Percentiles rank a stretch among this genome's conserved stretches.
Conservation (phyloP, 2,329 filamentous ascomycete genomes). For the Lecanosticta acicola region DNA sequence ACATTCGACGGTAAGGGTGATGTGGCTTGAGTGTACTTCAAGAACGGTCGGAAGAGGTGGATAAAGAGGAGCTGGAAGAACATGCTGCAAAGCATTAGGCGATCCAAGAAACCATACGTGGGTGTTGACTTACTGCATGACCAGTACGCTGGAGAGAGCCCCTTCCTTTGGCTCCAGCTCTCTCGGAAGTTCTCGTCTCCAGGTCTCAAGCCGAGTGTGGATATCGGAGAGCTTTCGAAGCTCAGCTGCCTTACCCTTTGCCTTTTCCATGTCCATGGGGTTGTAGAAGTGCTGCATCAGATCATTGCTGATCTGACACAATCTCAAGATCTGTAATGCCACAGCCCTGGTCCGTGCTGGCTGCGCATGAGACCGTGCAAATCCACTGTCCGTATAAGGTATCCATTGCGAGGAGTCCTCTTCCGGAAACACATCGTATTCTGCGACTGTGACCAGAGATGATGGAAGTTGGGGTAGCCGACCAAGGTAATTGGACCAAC, state of each 20-base stretch:
- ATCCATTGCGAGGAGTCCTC: conserved; percentile 85
- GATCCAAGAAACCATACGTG: neutral
- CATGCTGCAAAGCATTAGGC: conserved; percentile 60
- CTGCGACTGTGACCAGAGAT: conserved; percentile 74
- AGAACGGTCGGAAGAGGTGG: conserved; percentile 88
- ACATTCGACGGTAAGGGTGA: conserved; percentile 83
- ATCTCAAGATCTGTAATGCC: conserved; percentile 70
- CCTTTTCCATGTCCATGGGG: conserved; percentile 58
- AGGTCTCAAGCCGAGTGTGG: conserved; percentile 82
- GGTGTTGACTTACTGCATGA: conserved; percentile 72
- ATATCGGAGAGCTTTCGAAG: conserved; percentile 89
- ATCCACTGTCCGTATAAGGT: conserved; percentile 79
- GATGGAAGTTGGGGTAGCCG: conserved; percentile 80
- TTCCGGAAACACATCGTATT: conserved; percentile 81
- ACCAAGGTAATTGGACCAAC: conserved; percentile 95
- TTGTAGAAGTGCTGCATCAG: conserved; percentile 88
- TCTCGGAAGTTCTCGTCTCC: conserved; percentile 75
- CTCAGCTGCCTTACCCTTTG: conserved; percentile 70
- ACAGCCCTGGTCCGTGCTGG: conserved; percentile 77
- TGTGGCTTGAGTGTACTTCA: conserved; percentile 76
- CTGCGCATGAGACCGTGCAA: conserved; percentile 66
- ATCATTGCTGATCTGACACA: conserved; percentile 93
- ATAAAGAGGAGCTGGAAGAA: conserved; percentile 95
- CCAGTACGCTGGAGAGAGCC: conserved; percentile 73
- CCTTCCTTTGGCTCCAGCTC: conserved; percentile 88